phyloP scores from a whole-genome alignment of 2,329 filamentous ascomycete genomes.

The Dothidotthia symphoricarpi region DNA sequence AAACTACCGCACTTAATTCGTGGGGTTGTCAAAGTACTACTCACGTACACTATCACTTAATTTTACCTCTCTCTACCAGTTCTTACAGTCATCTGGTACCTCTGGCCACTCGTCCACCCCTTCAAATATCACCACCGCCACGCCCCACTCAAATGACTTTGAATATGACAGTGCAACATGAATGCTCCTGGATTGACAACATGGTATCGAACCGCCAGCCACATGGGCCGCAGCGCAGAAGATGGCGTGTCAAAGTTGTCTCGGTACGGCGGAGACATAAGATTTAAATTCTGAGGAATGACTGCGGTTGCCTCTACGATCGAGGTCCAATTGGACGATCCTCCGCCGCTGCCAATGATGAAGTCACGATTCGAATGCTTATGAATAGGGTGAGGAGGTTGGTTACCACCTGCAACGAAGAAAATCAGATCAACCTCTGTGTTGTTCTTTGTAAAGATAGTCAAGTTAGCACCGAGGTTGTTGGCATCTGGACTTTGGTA shows the following conservation, averaged over 20 bases:
- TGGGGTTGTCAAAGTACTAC: too few relatives aligned
- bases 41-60: too few relatives aligned
- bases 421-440: constrained; percentile 38
- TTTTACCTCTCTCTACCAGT: constrained; percentile 1
- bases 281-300: constrained; percentile 55
- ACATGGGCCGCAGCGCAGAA: constrained; percentile 20
- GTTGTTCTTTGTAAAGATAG: constrained; percentile 37
- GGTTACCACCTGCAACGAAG: constrained; percentile 23
- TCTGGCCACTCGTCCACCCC: constrained; percentile 50
- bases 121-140: constrained; percentile 51
- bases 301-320: constrained; percentile 53
- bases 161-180: constrained; percentile 53
- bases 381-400: constrained; percentile 62
- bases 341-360: constrained; percentile 52
- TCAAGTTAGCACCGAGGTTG: constrained; percentile 46
- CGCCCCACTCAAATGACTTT: constrained; percentile 51
- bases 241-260: constrained; percentile 50
- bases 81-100: constrained; percentile 21
- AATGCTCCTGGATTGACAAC: constrained; percentile 49
- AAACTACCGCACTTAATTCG: too few relatives aligned
- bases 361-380: constrained; percentile 64
- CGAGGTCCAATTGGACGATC: constrained; percentile 51
- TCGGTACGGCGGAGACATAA: constrained; percentile 54
- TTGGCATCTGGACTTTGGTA: constrained; percentile 36
- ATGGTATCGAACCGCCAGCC: constrained; percentile 50